Percentiles rank a stretch among this genome's conserved stretches.
Evolutionary conservation across 1,284 basidiomycete genomes (phyloP).

Genomic region (Phenoliferia sp.): DNA sequence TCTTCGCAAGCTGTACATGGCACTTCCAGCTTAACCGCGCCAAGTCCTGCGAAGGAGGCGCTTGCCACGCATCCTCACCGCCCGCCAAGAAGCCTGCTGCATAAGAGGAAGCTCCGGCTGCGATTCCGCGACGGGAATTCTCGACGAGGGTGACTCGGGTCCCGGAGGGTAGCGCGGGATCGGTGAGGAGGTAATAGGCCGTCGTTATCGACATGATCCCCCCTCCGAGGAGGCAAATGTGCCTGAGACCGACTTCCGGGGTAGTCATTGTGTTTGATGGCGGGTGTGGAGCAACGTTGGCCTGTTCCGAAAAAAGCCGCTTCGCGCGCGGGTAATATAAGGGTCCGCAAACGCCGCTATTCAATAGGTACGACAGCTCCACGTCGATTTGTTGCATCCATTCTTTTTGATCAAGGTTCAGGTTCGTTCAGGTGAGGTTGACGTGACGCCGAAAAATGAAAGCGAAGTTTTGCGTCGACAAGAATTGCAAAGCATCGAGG

Average conservation of each 20-base stretch:
- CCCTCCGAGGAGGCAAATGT: conserved; percentile 19
- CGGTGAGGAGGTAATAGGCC: conserved; percentile 16
- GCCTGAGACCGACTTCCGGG: neutral
- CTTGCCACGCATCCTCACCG: conserved; percentile 17
- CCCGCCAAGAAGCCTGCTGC: conserved; percentile 26
- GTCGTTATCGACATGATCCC: conserved; percentile 27
- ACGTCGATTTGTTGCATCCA: no score
- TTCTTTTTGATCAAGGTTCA: no score
- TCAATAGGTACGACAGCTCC: no score
- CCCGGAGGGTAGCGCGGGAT: neutral
- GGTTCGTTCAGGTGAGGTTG: no score
- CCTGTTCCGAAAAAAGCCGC: no score
- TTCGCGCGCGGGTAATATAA: no score
- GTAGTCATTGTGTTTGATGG: neutral
- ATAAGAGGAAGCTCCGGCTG: conserved; percentile 17
- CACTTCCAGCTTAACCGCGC: conserved; percentile 12
- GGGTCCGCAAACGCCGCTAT: no score
- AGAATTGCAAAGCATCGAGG: neutral
- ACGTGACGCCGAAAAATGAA: no score
- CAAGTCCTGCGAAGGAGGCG: conserved; percentile 6
- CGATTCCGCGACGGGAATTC: conserved; percentile 8
- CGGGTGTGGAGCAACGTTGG: neutral
- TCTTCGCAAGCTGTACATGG: conserved; percentile 10
- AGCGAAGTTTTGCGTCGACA: no score
- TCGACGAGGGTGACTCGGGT: conserved; percentile 23